Conservation (phyloP, 495 filamentous ascomycete genomes). For the Xylaria grammica region DNA sequence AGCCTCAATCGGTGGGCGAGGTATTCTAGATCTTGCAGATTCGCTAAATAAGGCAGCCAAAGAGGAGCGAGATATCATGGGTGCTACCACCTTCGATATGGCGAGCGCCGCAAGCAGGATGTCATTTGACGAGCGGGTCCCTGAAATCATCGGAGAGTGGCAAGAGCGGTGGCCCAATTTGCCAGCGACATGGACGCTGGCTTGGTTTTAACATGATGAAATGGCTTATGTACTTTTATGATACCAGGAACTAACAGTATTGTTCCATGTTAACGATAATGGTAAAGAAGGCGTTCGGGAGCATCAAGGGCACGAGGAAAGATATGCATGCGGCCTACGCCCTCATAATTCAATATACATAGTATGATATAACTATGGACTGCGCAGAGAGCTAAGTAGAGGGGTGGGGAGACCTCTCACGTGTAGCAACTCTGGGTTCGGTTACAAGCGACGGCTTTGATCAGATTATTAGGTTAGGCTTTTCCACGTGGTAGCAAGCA, state of each 20-base stretch:
- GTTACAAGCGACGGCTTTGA: no score
- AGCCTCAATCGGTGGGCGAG: conserved; percentile 85
- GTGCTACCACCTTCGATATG: conserved; percentile 68
- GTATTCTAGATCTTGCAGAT: conserved; percentile 90
- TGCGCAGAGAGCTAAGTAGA: no score
- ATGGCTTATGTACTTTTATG: conserved; percentile 24
- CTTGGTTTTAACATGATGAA: conserved; percentile 74
- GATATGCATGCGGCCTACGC: not conserved
- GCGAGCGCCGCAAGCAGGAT: conserved; percentile 68
- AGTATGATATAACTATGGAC: no score
- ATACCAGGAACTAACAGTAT: conserved; percentile 32
- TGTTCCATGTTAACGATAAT: conserved; percentile 23
- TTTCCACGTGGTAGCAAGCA: not conserved
- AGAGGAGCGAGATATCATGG: conserved; percentile 72
- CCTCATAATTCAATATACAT: no score
- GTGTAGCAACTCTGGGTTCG: no score
- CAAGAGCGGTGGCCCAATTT: conserved; percentile 92
- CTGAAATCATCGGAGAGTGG: conserved; percentile 92
- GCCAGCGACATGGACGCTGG: conserved; percentile 91
- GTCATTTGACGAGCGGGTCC: conserved; percentile 91
- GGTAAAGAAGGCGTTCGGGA: not conserved
- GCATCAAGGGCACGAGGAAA: not conserved
- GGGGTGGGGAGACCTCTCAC: no score
- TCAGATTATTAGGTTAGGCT: no score
- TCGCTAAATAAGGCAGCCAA: conserved; percentile 81